Base-by-base conservation (phyloP, 2,329 filamentous ascomycete genomes). In the Lachnellula hyalina region DNA sequence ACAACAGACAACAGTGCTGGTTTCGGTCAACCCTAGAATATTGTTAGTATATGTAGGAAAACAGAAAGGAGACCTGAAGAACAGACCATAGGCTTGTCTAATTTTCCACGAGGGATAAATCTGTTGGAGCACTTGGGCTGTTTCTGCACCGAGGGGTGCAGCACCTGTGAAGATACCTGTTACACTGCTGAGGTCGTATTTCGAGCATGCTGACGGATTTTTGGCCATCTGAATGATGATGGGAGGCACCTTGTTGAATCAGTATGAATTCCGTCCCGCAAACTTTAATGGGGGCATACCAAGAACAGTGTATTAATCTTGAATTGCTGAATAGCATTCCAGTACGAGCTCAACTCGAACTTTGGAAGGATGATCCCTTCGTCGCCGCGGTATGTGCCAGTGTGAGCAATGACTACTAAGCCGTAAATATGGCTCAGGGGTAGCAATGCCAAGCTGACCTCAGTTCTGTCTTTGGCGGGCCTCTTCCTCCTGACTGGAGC, bases 401-500 rank as follows among this genome's bases (percentile, higher is more conserved):
- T 72, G 68, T 89, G 84, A 42, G 82, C 83, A 56, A 90, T 82
- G 15, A 90, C 82, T 5, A 90, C 82, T 36, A 94, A 74, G 4
- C 83, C 83, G 69, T 93, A 95, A 60, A 94, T 94, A 65, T 95
- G 90, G 61, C 86, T 91, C 66, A 96, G 91, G 0, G 92, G 91
- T n/a, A 96, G 72, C 53, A 96, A 86, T 1, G 87, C 89, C 5
- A 96, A 71, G 28, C 21, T 54, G 4, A 68, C 62, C 51, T 66
- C 63, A 8, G 49, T 60, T 19, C 47, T 49, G 8, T 58, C 48
- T 8, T 55, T 44, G 19, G 48, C 53, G 75, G 57, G 77, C 77
- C 41, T 82, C 77, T 65, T 79, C 1, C 70, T 72, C 73, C 58
- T 89, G 81, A 4, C 77, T 70, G 28, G 72, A 65, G 5, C 69